Evolutionary conservation across 2,329 filamentous ascomycete genomes (phyloP), one percentile per base, ranked within the genome.

Genomic region (Ophiostoma populinum): DNA sequence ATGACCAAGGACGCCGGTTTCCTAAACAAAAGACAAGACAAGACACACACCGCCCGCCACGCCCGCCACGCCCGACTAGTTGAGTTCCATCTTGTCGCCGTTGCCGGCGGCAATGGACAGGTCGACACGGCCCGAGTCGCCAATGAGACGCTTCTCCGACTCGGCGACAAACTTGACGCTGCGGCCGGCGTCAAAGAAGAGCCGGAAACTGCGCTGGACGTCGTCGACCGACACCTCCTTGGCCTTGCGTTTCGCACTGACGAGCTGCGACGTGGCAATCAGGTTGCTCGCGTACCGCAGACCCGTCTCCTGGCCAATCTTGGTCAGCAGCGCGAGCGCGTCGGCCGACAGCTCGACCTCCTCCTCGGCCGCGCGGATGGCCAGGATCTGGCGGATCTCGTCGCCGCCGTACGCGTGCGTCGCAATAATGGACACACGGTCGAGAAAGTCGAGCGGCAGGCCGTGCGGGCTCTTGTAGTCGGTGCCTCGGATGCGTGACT

Each of bases 221-320:
- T 98, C 90, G 37, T 82, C 74, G 39, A 93, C 69, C 38, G 69
- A 72, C 32, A 98, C 81, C 49, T 87, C 77, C 55, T 81, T 82
- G 12, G 79, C 77, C 50, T 75, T 79, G 45, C 86, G 73, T 67
- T 94, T 95, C 49, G 80, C 75, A 42, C 74, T 75, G 33, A 95
- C 68, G 29, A 98, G 69, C 55, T 92, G 80, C 5, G 83, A 90
- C 2, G 90, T 94, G 16, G 81, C 92, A 57, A 98, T 94, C 37
- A 98, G 75, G 54, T 98, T 94, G 61, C 83, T 92, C n/a, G 86
- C 87, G 53, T 98, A 98, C 46, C 90, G 70, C 34, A 98, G 65
- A 17, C 87, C 87, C 2, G 85, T 77, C 55, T 98, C 90, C 49
- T 86, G 71, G 20, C 86, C 90, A 48, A 95, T 92, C 64, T 95